Percentiles rank a stretch among this genome's conserved stretches.
Evolutionary conservation across 2,329 filamentous ascomycete species (phyloP).

Genomic region (Graphiopsis chlorocephala): DNA sequence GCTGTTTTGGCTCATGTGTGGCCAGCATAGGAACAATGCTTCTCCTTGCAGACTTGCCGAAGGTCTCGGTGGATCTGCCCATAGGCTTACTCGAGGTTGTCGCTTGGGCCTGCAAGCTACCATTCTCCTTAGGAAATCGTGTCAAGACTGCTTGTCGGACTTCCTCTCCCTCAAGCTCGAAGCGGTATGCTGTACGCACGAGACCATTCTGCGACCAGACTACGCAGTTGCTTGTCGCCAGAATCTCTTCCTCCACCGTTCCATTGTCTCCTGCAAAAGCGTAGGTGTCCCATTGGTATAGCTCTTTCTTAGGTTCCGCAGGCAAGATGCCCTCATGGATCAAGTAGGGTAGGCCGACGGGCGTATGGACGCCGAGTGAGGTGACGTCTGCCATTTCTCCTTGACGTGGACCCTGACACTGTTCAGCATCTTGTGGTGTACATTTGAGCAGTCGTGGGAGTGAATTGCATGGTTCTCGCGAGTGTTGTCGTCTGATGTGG

Average conservation of each 20-base stretch:
- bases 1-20: not conserved
- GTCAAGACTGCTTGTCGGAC: slow-evolving; percentile 85
- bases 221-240: slow-evolving; percentile 72
- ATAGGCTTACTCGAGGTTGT: not conserved
- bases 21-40: slow-evolving; percentile 5
- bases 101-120: not conserved
- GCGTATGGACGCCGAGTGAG: slow-evolving; percentile 87
- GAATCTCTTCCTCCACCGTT: slow-evolving; percentile 69
- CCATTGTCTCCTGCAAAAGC: slow-evolving; percentile 39
- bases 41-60: slow-evolving; percentile 1
- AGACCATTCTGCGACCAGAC: slow-evolving; percentile 86
- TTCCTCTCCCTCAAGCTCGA: slow-evolving; percentile 80
- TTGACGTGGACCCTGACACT: not conserved
- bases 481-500: slow-evolving; percentile 1
- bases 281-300: slow-evolving; percentile 74
- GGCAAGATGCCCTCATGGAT: slow-evolving; percentile 76
- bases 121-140: slow-evolving; percentile 59
- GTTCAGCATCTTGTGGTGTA: slow-evolving; percentile 6
- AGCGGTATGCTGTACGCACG: slow-evolving; percentile 80
- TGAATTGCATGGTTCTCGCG: not conserved
- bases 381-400: slow-evolving; percentile 79
- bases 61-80: not conserved
- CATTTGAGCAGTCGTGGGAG: not conserved
- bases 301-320: slow-evolving; percentile 60
- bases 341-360: slow-evolving; percentile 77